Evolutionary conservation across 163 green algal genomes (phyloP).

Genomic region (Chloromonas sp.): DNA sequence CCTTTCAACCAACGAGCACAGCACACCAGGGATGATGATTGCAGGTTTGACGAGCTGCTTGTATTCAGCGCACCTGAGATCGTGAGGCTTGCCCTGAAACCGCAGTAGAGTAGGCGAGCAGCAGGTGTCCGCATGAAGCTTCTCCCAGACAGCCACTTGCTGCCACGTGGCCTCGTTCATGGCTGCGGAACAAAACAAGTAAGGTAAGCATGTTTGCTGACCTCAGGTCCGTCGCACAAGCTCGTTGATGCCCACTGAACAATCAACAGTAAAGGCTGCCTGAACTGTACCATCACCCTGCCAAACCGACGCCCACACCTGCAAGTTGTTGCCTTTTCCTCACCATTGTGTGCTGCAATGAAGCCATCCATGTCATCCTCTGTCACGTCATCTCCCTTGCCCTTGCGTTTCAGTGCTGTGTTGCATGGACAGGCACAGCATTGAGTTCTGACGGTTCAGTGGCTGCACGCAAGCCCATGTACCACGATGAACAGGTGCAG

Average conservation of each 20-base stretch:
- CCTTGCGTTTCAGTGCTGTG: constrained; percentile 85
- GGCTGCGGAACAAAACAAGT: constrained; percentile 19
- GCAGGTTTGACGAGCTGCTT: no score
- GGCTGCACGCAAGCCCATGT: no score
- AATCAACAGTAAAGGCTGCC: no score
- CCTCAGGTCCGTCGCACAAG: no score
- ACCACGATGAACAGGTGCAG: no score
- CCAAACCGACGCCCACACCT: neutral
- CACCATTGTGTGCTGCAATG: constrained; percentile 85
- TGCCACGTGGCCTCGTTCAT: constrained; percentile 91
- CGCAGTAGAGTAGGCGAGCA: constrained; percentile 66
- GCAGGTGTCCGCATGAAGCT: constrained; percentile 72
- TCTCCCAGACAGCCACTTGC: constrained; percentile 70
- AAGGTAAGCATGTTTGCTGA: no score
- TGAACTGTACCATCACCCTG: no score
- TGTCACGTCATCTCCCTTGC: constrained; percentile 85
- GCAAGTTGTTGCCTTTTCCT: constrained; percentile 6
- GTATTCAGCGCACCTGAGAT: constrained; percentile 56
- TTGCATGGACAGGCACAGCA: neutral
- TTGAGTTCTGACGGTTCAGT: neutral
- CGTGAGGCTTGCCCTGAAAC: constrained; percentile 84
- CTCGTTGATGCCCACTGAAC: no score
- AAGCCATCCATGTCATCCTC: constrained; percentile 90
- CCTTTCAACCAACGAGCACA: no score
- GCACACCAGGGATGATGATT: no score